phyloP scores from a whole-genome alignment of 2,329 filamentous ascomycete genomes.

The Hymenoscyphus linearis region DNA sequence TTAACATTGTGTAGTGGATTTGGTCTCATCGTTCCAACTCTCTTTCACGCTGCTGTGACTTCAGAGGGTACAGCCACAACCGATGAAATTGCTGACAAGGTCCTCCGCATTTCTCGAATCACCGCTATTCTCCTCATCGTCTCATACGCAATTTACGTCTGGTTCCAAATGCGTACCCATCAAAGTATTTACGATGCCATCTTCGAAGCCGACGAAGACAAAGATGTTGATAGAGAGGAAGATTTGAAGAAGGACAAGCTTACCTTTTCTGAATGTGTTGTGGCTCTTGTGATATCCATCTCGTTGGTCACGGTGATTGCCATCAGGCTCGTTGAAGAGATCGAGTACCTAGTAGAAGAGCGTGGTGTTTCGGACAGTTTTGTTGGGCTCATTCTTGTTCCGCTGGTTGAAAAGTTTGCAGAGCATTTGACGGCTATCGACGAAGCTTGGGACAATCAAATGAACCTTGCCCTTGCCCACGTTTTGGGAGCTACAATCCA shows the following conservation, averaged over 20 bases:
- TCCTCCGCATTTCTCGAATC: slow-evolving; percentile 63
- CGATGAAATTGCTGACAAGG: slow-evolving; percentile 43
- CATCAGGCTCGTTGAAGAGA: slow-evolving; percentile 67
- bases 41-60: slow-evolving; percentile 46
- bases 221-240: slow-evolving; percentile 57
- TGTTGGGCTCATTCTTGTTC: slow-evolving; percentile 69
- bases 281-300: slow-evolving; percentile 61
- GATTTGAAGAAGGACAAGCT: slow-evolving; percentile 61
- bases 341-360: slow-evolving; percentile 53
- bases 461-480: slow-evolving; percentile 80
- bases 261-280: slow-evolving; percentile 65
- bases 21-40: slow-evolving; percentile 38
- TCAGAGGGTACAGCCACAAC: slow-evolving; percentile 30
- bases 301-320: slow-evolving; percentile 69
- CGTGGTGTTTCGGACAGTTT: slow-evolving; percentile 51
- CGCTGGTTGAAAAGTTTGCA: slow-evolving; percentile 79
- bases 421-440: slow-evolving; percentile 81
- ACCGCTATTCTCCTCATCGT: slow-evolving; percentile 66
- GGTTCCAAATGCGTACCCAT: slow-evolving; percentile 72
- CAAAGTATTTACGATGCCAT: slow-evolving; percentile 72
- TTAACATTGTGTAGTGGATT: slow-evolving; percentile 37
- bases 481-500: slow-evolving; percentile 84
- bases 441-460: slow-evolving; percentile 77
- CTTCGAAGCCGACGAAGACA: slow-evolving; percentile 64
- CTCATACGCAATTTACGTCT: slow-evolving; percentile 61